Percentiles rank a stretch among this genome's conserved stretches.
These are phyloP conservation scores for Yarrowia porcina DNA, from an alignment of 805 yeast species.

Conservation along the genomic window DNA sequence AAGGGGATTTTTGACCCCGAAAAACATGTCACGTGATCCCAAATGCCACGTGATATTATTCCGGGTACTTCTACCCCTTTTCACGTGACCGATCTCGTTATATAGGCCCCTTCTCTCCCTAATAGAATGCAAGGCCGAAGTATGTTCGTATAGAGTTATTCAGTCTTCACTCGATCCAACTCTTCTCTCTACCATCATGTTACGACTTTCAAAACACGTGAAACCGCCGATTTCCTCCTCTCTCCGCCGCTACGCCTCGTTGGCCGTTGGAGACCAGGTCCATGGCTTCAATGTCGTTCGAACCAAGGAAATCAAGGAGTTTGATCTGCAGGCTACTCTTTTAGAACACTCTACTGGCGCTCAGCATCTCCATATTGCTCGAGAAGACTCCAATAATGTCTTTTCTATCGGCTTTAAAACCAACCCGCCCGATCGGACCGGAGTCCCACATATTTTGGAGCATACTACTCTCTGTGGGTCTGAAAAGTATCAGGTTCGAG, in stretches of 20 bases:
- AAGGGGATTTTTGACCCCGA: no score
- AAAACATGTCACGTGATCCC: background rate
- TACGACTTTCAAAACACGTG: slow-evolving; percentile 5
- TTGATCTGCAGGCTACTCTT: slow-evolving; percentile 74
- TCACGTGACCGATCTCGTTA: background rate
- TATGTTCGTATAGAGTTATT: slow-evolving; percentile 11
- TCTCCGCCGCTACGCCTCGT: background rate
- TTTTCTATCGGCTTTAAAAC: slow-evolving; percentile 89
- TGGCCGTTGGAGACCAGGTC: slow-evolving; percentile 8
- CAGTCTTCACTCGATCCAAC: background rate
- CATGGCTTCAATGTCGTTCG: slow-evolving; percentile 62
- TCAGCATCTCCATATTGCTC: slow-evolving; percentile 78
- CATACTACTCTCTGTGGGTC: slow-evolving; percentile 97
- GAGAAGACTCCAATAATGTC: slow-evolving; percentile 80
- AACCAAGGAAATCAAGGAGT: slow-evolving; percentile 72
- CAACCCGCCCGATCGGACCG: slow-evolving; percentile 91
- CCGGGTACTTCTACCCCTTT: background rate
- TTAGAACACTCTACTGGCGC: slow-evolving; percentile 72
- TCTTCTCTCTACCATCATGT: background rate
- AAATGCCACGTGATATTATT: background rate
- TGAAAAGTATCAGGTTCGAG: slow-evolving; percentile 84
- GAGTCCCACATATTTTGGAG: slow-evolving; percentile 93
- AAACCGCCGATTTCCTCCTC: background rate
- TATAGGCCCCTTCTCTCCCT: no score
- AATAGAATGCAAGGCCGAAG: no score